Evolutionary conservation across 495 filamentous ascomycete species (phyloP), one percentile per base, ranked within the genome.

Genomic region (Penicillium lagena): DNA sequence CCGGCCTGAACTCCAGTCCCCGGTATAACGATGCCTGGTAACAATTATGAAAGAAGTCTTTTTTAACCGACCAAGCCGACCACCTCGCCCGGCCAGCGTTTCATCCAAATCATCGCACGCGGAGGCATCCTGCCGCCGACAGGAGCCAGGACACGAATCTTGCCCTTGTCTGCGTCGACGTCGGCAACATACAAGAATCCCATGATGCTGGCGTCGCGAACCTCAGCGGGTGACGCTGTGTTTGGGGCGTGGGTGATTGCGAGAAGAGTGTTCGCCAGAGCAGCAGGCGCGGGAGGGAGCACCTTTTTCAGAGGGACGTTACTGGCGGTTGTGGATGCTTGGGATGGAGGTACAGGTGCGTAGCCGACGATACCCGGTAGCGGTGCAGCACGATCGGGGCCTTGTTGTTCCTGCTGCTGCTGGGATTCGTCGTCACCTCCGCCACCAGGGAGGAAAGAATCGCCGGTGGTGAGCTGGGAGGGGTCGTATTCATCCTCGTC

Each of bases 181-280:
- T 93, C 86, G 0, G 85, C 79, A 29, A 99, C 83, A 58, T 94
- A 95, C 32, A 96, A 76, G 63, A 94, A 97, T 7, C 93, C 93
- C 73, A 94, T 83, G 13, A 96, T 81, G 34, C 84, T 89, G 1
- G 90, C 83, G 51, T 93, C 86, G 10, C 86, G 81, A 36, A 98
- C 82, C 6, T 79, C 75, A 32, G 88, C 79, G 7, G 82, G 72
- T 4, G 73, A 69, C 40, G 90, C 87, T 4, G 73, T 78, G 2
- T 78, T 57, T 1, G 82, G 69, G 1, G 83, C 86, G 39, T 87
- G 79, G 48, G 90, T 85, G 44, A 98, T 79, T 2, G 90, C 88
- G 1, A 96, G 73, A 1, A 95, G 73, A 46, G 82, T 83, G 48
- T 82, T 81, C 33, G 76, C 55, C 29, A 68, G 50, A 22, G 58